Conservation (phyloP, 1,284 basidiomycete species). For the Rhodotorula sp. region DNA sequence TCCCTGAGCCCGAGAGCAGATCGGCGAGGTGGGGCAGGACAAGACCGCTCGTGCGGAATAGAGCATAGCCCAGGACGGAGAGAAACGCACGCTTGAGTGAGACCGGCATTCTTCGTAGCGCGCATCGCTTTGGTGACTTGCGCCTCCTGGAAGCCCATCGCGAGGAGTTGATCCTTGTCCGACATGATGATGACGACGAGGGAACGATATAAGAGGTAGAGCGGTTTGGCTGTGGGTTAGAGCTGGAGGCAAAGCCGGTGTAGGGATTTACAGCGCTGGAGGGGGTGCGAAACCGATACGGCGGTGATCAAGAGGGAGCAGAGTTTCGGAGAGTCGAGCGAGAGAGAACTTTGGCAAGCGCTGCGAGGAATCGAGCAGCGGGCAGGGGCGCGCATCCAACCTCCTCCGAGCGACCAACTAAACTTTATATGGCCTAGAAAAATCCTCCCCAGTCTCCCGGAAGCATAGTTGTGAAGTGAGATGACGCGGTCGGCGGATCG, state of each 20-base stretch:
- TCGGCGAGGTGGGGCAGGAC: background rate
- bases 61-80: background rate
- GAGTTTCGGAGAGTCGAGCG: no score
- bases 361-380: no score
- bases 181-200: conserved; percentile 10
- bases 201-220: no score
- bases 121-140: conserved; percentile 21
- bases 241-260: background rate
- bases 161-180: conserved; percentile 21
- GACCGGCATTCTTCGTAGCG: conserved; percentile 18
- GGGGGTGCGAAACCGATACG: no score
- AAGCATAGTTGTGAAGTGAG: no score
- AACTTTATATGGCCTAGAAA: no score
- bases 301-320: no score
- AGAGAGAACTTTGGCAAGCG: no score
- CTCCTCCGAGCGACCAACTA: no score
- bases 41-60: background rate
- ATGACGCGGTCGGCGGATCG: no score
- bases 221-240: background rate
- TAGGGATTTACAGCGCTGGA: background rate
- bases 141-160: conserved; percentile 30
- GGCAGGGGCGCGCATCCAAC: no score
- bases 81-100: conserved; percentile 20
- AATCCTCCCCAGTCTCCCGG: no score
- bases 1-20: background rate